These are phyloP conservation scores for Euryodendron excelsum DNA, from an alignment of 148 eudicot genomes.

Conservation along the genomic window DNA sequence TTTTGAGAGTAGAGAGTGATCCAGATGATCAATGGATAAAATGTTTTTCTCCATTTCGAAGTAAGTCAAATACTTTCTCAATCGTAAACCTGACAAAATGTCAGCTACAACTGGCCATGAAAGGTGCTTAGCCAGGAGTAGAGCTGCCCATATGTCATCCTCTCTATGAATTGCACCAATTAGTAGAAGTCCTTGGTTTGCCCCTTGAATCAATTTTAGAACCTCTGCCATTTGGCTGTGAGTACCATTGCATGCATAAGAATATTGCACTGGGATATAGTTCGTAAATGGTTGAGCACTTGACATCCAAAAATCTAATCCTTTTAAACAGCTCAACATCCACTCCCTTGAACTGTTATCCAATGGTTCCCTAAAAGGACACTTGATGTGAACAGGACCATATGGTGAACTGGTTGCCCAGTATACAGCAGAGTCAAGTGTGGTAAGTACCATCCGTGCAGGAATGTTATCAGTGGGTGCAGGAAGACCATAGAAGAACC, in stretches of 20 bases:
- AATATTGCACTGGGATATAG: slow-evolving; percentile 44
- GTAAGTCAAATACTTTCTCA: slow-evolving; percentile 59
- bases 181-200: slow-evolving; percentile 60
- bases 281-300: slow-evolving; percentile 66
- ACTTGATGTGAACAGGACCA: slow-evolving; percentile 95
- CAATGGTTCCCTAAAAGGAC: slow-evolving; percentile 87
- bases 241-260: slow-evolving; percentile 33
- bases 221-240: slow-evolving; percentile 48
- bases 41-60: slow-evolving; percentile 45
- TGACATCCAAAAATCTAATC: slow-evolving; percentile 76
- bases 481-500: slow-evolving; percentile 85
- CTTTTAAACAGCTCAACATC: slow-evolving; percentile 60
- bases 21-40: slow-evolving; percentile 79
- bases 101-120: slow-evolving; percentile 88
- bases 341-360: slow-evolving; percentile 53
- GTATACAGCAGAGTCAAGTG: slow-evolving; percentile 81
- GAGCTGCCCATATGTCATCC: slow-evolving; percentile 92
- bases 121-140: slow-evolving; percentile 78
- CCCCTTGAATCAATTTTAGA: slow-evolving; percentile 47
- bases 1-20: slow-evolving; percentile 68
- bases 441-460: slow-evolving; percentile 89
- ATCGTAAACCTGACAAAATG: slow-evolving; percentile 78
- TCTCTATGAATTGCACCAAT: slow-evolving; percentile 67
- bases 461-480: slow-evolving; percentile 68
- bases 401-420: slow-evolving; percentile 67